Conservation (phyloP, 83 land plant genomes). For the Thuja plicata region DNA sequence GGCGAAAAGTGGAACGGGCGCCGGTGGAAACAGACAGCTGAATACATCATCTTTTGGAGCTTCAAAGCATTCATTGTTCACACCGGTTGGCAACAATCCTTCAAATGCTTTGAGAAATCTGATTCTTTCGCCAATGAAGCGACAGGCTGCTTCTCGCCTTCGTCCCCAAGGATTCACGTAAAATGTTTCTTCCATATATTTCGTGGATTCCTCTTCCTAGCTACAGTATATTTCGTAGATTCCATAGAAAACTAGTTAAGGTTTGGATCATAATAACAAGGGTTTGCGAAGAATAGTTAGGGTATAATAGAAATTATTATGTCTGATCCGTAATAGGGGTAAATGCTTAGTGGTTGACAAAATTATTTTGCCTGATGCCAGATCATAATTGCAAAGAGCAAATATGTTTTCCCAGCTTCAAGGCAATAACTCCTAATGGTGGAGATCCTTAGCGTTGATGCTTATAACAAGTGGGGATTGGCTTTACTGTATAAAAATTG, state of each 20-base stretch:
- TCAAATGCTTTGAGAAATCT: constrained; percentile 78
- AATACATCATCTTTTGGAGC: constrained; percentile 25
- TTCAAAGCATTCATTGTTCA: constrained; percentile 39
- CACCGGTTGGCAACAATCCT: constrained; percentile 57
- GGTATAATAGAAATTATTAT: background rate
- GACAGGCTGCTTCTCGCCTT: constrained; percentile 60
- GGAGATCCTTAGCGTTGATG: background rate
- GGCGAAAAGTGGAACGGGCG: background rate
- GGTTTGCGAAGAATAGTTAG: background rate
- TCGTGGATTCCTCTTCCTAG: constrained; percentile 14
- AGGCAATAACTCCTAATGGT: background rate
- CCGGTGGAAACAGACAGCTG: constrained; percentile 22
- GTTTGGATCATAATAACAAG: background rate
- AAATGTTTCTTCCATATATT: constrained; percentile 10
- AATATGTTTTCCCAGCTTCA: background rate
- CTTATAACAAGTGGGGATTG: background rate
- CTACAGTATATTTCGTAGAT: background rate
- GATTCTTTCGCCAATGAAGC: constrained; percentile 79
- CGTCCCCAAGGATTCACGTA: constrained; percentile 63
- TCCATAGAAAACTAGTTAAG: background rate
- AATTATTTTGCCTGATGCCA: background rate
- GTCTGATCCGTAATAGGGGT: background rate
- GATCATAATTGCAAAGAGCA: background rate
- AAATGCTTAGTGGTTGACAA: background rate
- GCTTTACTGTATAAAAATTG: background rate